Evolutionary conservation across 176 grass and related monocot species (phyloP).

Genomic region (Juncus effusus): DNA sequence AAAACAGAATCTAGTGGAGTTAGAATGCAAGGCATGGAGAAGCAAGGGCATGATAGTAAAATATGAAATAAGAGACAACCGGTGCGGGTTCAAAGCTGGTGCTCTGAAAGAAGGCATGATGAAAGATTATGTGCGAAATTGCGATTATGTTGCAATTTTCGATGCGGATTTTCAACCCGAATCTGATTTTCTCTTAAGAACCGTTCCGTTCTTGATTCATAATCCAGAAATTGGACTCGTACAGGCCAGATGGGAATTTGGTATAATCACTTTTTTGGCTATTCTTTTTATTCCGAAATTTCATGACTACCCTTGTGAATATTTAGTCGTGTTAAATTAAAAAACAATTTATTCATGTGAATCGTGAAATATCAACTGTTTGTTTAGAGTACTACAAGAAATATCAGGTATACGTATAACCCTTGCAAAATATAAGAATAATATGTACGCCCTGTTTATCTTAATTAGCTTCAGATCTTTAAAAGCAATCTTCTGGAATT

Average conservation of each 20-base stretch:
- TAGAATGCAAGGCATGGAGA: slow-evolving; percentile 85
- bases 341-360: too few species aligned
- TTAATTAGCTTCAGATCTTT: too few species aligned
- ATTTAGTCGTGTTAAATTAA: too few species aligned
- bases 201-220: slow-evolving; percentile 75
- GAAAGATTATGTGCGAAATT: slow-evolving; percentile 67
- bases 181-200: slow-evolving; percentile 62
- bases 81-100: slow-evolving; percentile 79
- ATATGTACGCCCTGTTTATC: too few species aligned
- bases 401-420: too few species aligned
- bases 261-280: slow-evolving; percentile 20
- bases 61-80: slow-evolving; percentile 88
- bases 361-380: too few species aligned
- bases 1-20: slow-evolving; percentile 58
- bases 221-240: slow-evolving; percentile 73
- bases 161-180: slow-evolving; percentile 94
- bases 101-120: slow-evolving; percentile 79
- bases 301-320: too few species aligned
- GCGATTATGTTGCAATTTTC: slow-evolving; percentile 85
- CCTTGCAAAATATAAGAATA: too few species aligned
- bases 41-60: slow-evolving; percentile 85
- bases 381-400: too few species aligned
- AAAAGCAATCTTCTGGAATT: too few species aligned
- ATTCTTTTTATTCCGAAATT: too few species aligned
- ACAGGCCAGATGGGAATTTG: slow-evolving; percentile 76